A percentile compares a stretch with the other conserved stretches of the same genome.
phyloP scores from a whole-genome alignment of 2,329 filamentous ascomycete genomes.

The Coniochaeta sp. region DNA sequence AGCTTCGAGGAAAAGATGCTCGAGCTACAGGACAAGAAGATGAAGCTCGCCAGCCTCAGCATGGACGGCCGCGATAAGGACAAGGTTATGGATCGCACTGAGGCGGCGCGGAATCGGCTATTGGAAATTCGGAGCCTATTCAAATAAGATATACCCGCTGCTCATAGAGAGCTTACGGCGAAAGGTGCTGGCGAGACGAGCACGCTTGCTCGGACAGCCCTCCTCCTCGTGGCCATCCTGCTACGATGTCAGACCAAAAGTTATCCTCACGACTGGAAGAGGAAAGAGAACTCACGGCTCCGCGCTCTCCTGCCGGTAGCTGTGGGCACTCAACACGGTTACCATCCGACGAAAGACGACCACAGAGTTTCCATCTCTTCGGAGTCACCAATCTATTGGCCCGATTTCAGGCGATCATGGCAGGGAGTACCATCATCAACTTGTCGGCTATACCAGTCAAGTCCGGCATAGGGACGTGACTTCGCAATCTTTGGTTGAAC shows the following conservation, averaged over 20 bases:
- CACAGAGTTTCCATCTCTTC: too few species aligned
- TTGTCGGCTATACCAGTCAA: background rate
- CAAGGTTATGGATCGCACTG: slow-evolving; percentile 30
- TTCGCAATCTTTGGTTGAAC: too few species aligned
- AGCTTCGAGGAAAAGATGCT: slow-evolving; percentile 96
- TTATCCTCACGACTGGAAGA: background rate
- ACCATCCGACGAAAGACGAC: background rate
- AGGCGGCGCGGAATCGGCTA: slow-evolving; percentile 34
- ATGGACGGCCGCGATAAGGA: slow-evolving; percentile 60
- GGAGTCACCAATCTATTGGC: too few species aligned
- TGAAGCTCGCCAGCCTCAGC: slow-evolving; percentile 78
- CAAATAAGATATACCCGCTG: slow-evolving; percentile 7
- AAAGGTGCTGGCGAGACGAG: background rate
- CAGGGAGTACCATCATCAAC: too few species aligned
- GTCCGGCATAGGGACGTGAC: too few species aligned
- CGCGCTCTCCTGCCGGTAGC: background rate
- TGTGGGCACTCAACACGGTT: background rate
- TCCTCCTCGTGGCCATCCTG: background rate
- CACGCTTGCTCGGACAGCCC: background rate
- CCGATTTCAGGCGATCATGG: too few species aligned
- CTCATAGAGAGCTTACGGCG: background rate
- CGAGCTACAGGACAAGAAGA: slow-evolving; percentile 85
- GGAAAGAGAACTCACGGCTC: background rate
- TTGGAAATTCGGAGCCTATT: slow-evolving; percentile 53
- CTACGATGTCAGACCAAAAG: background rate